A percentile compares a stretch with the other conserved stretches of the same genome.
phyloP scores from a whole-genome alignment of 441 rosid genomes.

The Biscutella laevigata region DNA sequence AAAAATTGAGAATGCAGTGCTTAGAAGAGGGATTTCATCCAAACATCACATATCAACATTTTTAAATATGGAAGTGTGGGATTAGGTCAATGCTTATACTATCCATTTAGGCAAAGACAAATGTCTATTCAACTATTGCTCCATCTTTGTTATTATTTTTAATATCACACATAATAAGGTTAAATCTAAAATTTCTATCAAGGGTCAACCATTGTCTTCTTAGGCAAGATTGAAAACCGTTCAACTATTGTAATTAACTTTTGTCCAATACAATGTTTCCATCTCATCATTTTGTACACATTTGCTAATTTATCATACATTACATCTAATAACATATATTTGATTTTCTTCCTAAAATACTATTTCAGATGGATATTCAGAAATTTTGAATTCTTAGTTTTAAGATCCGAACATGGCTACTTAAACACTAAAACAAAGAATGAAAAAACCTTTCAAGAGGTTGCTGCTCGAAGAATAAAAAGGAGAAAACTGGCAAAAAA shows the following conservation, averaged over 20 bases:
- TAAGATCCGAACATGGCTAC: not conserved
- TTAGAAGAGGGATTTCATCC: not conserved
- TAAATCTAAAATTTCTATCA: no score
- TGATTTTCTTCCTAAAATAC: not conserved
- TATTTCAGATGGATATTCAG: not conserved
- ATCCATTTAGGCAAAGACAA: slow-evolving; percentile 6
- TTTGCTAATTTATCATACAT: not conserved
- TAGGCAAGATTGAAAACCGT: not conserved
- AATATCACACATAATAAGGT: not conserved
- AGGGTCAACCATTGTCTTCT: not conserved
- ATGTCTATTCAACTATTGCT: not conserved
- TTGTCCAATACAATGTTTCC: not conserved
- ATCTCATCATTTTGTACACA: not conserved
- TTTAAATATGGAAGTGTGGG: not conserved
- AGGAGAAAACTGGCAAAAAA: not conserved
- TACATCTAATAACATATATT: not conserved
- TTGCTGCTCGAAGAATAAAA: not conserved
- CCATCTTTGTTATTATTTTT: not conserved
- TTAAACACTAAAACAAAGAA: not conserved
- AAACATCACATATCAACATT: slow-evolving; percentile 6
- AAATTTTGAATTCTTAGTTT: not conserved
- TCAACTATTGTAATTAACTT: not conserved
- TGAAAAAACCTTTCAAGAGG: not conserved
- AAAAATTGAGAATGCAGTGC: slow-evolving; percentile 1
- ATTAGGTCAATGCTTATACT: slow-evolving; percentile 2